These are phyloP conservation scores for Bidens hawaiensis DNA, from an alignment of 140 eudicot genomes.

Conservation along the genomic window DNA sequence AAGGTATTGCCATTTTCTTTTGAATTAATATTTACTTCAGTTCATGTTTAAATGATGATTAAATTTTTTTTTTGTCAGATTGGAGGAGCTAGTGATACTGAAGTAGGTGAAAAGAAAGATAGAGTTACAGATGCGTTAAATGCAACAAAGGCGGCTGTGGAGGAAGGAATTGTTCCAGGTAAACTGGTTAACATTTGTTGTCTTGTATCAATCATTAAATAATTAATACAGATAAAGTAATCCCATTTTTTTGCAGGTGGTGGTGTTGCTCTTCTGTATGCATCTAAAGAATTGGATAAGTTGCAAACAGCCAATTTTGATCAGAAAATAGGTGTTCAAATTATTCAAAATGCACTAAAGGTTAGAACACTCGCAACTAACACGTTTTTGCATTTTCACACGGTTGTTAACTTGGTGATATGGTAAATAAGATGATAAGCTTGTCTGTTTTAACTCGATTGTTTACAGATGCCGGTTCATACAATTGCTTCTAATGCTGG, in stretches of 20 bases:
- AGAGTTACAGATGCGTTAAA: constrained; percentile 84
- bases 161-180: constrained; percentile 93
- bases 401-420: neutral
- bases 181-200: neutral
- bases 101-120: constrained; percentile 87
- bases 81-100: constrained; percentile 92
- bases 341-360: constrained; percentile 75
- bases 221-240: neutral
- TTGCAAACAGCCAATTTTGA: constrained; percentile 73
- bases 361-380: constrained; percentile 22
- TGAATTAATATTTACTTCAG: neutral
- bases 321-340: constrained; percentile 85
- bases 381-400: neutral
- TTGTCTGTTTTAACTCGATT: neutral
- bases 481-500: constrained; percentile 85
- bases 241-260: constrained; percentile 50
- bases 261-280: constrained; percentile 86
- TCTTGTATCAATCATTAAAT: neutral
- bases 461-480: constrained; percentile 65
- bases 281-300: constrained; percentile 66
- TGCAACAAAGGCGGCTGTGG: constrained; percentile 96
- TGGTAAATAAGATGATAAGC: neutral
- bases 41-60: neutral
- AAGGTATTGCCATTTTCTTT: neutral
- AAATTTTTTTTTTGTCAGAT: constrained; percentile 44